Evolutionary conservation across 768 basidiomycete genomes (phyloP).

Genomic region (Strobilomyces dryophilus): DNA sequence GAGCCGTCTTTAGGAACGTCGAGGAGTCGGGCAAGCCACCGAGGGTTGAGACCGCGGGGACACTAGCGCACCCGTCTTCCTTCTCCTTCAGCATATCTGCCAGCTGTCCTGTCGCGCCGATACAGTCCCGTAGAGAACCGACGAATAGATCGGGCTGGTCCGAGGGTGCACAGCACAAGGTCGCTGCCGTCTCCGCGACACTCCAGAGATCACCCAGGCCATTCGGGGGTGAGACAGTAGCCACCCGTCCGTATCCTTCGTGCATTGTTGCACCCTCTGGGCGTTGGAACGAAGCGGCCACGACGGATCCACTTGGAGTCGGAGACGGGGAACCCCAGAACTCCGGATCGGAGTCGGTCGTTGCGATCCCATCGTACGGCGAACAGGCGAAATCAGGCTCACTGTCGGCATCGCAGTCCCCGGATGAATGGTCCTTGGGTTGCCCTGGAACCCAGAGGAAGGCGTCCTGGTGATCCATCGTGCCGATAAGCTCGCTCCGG

Average conservation of each 20-base stretch:
- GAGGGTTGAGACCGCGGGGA: no score
- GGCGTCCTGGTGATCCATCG: conserved; percentile 1
- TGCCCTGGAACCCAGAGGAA: conserved; percentile 13
- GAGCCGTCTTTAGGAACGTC: no score
- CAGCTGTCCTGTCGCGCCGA: no score
- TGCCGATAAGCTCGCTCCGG: conserved; percentile 13
- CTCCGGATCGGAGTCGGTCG: not conserved
- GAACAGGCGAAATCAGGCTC: not conserved
- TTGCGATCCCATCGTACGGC: not conserved
- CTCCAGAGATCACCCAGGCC: not conserved
- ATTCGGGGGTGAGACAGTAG: not conserved
- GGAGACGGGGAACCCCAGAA: no score
- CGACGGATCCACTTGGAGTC: no score
- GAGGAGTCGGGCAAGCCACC: no score
- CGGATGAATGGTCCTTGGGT: not conserved
- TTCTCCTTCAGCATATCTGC: no score
- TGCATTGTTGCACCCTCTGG: not conserved
- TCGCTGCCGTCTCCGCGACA: not conserved
- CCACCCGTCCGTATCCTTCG: not conserved
- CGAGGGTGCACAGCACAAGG: not conserved
- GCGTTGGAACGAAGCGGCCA: no score
- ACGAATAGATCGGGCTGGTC: not conserved
- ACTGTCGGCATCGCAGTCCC: not conserved
- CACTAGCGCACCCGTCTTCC: no score
- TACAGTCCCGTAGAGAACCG: no score